These are phyloP conservation scores for Hygrocybe punicea DNA, from an alignment of 768 basidiomycete species.

Conservation along the genomic window DNA sequence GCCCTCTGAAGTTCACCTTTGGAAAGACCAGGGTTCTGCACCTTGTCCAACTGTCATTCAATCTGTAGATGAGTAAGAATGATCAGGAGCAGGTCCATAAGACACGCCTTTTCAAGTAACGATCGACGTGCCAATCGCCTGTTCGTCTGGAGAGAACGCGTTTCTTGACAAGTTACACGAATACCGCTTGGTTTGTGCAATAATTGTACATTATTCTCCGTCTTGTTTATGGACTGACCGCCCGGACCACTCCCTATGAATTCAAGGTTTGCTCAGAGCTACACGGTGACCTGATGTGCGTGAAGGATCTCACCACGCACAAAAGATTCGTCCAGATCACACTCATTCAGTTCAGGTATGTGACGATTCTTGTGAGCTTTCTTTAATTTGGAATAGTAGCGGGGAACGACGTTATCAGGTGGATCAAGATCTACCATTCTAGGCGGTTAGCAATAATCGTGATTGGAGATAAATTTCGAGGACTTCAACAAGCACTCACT, in stretches of 20 bases:
- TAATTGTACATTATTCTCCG: constrained; percentile 85
- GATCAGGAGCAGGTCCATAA: constrained; percentile 15
- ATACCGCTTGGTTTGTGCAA: constrained; percentile 86
- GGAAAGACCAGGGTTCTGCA: constrained; percentile 73
- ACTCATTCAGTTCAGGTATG: constrained; percentile 67
- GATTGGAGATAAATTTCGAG: constrained; percentile 1
- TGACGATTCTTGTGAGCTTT: constrained; percentile 61
- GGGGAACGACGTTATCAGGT: constrained; percentile 35
- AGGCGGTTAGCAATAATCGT: constrained; percentile 9
- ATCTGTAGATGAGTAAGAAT: constrained; percentile 18
- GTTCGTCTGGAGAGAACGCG: constrained; percentile 78
- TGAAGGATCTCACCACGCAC: constrained; percentile 61
- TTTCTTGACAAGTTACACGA: constrained; percentile 84
- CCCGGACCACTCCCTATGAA: constrained; percentile 81
- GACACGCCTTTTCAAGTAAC: constrained; percentile 72
- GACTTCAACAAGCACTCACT: constrained; percentile 27
- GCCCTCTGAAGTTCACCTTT: constrained; percentile 66
- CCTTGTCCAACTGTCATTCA: constrained; percentile 57
- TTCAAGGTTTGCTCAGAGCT: not conserved
- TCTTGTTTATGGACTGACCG: constrained; percentile 97
- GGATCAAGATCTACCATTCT: constrained; percentile 15
- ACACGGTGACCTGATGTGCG: not conserved
- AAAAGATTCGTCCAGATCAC: constrained; percentile 83
- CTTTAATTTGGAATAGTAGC: constrained; percentile 69
- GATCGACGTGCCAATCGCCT: constrained; percentile 70